Conservation (phyloP, 2,329 filamentous ascomycete species). For the Alternaria novae-zelandiae region DNA sequence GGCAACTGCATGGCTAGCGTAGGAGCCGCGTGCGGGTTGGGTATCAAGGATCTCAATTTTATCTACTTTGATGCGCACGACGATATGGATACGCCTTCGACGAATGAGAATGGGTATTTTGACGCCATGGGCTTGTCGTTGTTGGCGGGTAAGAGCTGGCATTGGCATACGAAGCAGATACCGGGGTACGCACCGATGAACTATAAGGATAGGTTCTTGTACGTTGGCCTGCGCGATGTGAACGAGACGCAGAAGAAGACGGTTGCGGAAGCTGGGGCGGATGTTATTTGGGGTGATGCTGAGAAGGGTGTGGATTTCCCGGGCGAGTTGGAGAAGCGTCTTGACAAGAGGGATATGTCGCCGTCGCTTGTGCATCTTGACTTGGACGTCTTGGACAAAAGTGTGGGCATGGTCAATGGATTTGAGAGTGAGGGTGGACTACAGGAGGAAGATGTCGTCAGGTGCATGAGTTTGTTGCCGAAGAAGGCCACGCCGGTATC, state of each 20-base stretch:
- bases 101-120: constrained; percentile 47
- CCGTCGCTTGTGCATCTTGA: neutral
- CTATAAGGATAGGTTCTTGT: constrained; percentile 8
- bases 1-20: constrained; percentile 50
- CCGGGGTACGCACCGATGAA: constrained; percentile 32
- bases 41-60: constrained; percentile 34
- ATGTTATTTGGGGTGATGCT: neutral
- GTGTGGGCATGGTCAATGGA: neutral
- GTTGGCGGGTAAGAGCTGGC: constrained; percentile 45
- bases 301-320: neutral
- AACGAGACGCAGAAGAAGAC: neutral
- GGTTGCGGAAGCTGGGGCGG: neutral
- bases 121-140: constrained; percentile 49
- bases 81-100: constrained; percentile 49
- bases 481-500: constrained; percentile 11
- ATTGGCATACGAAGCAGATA: constrained; percentile 40
- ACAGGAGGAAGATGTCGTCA: constrained; percentile 17
- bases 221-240: neutral
- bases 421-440: constrained; percentile 13
- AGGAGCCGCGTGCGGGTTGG: constrained; percentile 47
- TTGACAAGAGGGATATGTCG: neutral
- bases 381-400: neutral
- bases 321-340: neutral
- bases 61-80: constrained; percentile 56
- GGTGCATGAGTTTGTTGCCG: constrained; percentile 16